These are phyloP conservation scores for Bombardia bombarda DNA, from an alignment of 495 filamentous ascomycete genomes.

Conservation along the genomic window DNA sequence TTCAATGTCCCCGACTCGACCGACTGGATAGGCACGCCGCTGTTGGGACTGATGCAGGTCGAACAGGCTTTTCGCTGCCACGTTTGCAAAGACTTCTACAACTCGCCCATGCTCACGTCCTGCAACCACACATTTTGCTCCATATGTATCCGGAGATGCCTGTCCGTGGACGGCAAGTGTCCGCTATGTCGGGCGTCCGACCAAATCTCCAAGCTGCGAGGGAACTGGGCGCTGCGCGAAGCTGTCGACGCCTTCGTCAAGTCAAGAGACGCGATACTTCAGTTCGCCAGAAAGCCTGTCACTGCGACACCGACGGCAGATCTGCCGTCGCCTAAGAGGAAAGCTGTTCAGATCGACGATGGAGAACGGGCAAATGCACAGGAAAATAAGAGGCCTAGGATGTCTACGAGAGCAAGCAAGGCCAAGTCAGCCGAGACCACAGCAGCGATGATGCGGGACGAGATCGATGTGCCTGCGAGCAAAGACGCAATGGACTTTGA, in stretches of 20 bases:
- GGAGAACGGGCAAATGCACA: conserved; percentile 12
- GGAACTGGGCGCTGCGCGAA: conserved; percentile 77
- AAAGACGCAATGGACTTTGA: conserved; percentile 18
- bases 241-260: conserved; percentile 70
- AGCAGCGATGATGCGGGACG: conserved; percentile 25
- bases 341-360: conserved; percentile 40
- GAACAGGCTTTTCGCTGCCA: conserved; percentile 88
- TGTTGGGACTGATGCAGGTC: conserved; percentile 63
- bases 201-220: conserved; percentile 74
- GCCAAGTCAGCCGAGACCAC: conserved; percentile 26
- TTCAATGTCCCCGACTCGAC: conserved; percentile 76
- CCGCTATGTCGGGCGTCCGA: conserved; percentile 70
- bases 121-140: conserved; percentile 98
- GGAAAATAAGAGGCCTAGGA: conserved; percentile 38
- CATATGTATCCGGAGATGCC: conserved; percentile 78
- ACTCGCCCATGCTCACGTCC: conserved; percentile 85
- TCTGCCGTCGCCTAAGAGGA: conserved; percentile 38
- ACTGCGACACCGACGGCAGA: background rate
- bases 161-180: conserved; percentile 76
- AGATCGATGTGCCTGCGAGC: conserved; percentile 24
- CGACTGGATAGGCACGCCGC: conserved; percentile 81
- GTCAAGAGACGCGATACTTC: conserved; percentile 53
- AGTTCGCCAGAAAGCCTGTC: conserved; percentile 44
- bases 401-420: conserved; percentile 35
- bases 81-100: conserved; percentile 96